phyloP scores from a whole-genome alignment of 768 basidiomycete species.

The Termitomyces eurrhizus region DNA sequence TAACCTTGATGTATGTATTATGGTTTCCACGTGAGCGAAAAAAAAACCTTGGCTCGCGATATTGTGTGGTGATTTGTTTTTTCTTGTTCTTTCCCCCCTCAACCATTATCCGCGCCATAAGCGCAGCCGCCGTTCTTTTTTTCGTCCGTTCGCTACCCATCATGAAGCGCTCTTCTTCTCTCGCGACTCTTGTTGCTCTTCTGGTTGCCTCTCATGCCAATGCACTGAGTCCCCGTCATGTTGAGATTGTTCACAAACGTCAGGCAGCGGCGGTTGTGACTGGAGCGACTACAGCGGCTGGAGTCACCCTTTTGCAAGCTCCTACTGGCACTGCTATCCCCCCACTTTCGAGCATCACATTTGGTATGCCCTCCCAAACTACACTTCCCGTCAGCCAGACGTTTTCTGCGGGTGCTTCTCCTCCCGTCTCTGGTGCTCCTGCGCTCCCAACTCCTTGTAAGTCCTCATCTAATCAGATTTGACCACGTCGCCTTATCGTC shows the following conservation, averaged over 20 bases:
- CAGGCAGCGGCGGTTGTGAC: slow-evolving; percentile 23
- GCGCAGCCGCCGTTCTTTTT: slow-evolving; percentile 14
- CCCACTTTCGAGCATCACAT: slow-evolving; percentile 53
- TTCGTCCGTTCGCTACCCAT: slow-evolving; percentile 12
- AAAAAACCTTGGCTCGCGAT: not conserved
- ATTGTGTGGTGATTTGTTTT: slow-evolving; percentile 2
- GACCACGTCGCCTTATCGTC: not conserved
- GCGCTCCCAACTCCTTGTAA: slow-evolving; percentile 61
- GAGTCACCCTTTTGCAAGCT: slow-evolving; percentile 42
- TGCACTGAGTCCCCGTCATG: slow-evolving; percentile 18
- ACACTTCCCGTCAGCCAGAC: slow-evolving; percentile 49
- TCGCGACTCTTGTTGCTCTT: slow-evolving; percentile 14
- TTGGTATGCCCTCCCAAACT: slow-evolving; percentile 56
- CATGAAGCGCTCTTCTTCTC: slow-evolving; percentile 15
- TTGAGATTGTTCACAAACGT: slow-evolving; percentile 32
- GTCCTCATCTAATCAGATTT: slow-evolving; percentile 18
- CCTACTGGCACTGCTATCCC: slow-evolving; percentile 48
- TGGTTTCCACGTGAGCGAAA: not conserved
- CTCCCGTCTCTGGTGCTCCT: slow-evolving; percentile 65
- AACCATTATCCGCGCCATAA: slow-evolving; percentile 5
- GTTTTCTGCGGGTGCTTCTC: slow-evolving; percentile 53
- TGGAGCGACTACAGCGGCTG: slow-evolving; percentile 10
- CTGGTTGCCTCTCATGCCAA: slow-evolving; percentile 21
- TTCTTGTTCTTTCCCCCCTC: slow-evolving; percentile 5
- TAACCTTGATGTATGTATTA: no score